Evolutionary conservation across 1,284 basidiomycete species (phyloP).

Genomic region (Heterobasidion occidentale): DNA sequence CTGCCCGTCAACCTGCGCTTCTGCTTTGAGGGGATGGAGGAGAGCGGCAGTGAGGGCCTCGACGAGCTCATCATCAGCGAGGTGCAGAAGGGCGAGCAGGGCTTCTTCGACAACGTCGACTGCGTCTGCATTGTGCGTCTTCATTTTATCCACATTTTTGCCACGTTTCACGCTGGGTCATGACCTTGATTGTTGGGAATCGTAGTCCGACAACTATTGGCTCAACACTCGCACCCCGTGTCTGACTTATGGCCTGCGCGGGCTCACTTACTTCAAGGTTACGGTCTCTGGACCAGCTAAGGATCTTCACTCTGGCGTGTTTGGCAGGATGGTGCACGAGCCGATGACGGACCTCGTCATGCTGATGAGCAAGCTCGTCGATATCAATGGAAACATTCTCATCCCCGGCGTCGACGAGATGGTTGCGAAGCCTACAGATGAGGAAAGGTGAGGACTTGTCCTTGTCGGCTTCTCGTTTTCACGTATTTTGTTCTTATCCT

Average conservation of each 20-base stretch:
- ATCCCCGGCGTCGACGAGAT: conserved; percentile 90
- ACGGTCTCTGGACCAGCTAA: conserved; percentile 78
- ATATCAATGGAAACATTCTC: conserved; percentile 77
- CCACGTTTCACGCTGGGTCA: neutral
- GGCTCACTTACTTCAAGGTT: conserved; percentile 86
- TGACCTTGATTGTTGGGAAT: neutral
- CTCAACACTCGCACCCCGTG: conserved; percentile 72
- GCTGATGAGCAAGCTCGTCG: conserved; percentile 85
- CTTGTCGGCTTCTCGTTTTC: neutral
- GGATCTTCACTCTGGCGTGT: conserved; percentile 91
- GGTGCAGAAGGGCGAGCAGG: conserved; percentile 53
- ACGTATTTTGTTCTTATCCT: neutral
- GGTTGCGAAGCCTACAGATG: conserved; percentile 68
- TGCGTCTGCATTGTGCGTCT: conserved; percentile 86
- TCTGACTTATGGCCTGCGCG: conserved; percentile 78
- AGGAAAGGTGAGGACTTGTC: conserved; percentile 58
- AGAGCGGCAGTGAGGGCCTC: conserved; percentile 89
- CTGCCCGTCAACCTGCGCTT: conserved; percentile 93
- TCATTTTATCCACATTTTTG: neutral
- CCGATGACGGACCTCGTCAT: conserved; percentile 78
- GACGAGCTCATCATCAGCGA: conserved; percentile 86
- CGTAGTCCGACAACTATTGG: conserved; percentile 86
- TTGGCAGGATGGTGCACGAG: conserved; percentile 85
- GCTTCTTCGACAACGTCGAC: conserved; percentile 89
- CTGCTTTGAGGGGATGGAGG: conserved; percentile 99